Conservation (phyloP, 768 basidiomycete species). For the Leccinum truebloodii region DNA sequence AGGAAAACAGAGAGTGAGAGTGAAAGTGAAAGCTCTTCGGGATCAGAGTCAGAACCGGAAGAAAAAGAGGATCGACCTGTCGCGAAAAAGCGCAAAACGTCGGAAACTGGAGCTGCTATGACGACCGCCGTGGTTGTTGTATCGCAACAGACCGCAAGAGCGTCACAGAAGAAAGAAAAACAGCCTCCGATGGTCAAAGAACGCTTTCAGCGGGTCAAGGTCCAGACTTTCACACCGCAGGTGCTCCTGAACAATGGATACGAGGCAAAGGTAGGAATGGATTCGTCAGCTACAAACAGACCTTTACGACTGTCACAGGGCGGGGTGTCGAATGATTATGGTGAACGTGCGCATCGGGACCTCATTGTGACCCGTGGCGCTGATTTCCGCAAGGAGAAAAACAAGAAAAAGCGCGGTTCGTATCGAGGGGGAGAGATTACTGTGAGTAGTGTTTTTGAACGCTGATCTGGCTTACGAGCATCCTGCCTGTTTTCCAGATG, state of each 20-base stretch:
- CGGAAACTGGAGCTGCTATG: conserved; percentile 51
- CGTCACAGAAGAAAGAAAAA: conserved; percentile 17
- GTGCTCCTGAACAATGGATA: conserved; percentile 72
- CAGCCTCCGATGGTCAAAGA: conserved; percentile 46
- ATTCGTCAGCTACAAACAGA: conserved; percentile 1
- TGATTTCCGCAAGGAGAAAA: conserved; percentile 98
- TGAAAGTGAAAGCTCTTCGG: conserved; percentile 2
- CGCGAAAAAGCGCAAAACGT: conserved; percentile 62
- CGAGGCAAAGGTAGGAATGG: conserved; percentile 63
- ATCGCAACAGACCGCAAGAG: conserved; percentile 1
- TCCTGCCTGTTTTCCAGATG: conserved; percentile 47
- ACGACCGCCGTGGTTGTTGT: conserved; percentile 41
- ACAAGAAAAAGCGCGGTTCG: conserved; percentile 97
- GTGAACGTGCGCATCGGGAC: conserved; percentile 80
- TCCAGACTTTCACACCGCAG: conserved; percentile 48
- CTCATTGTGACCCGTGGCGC: conserved; percentile 92
- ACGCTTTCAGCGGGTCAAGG: conserved; percentile 81
- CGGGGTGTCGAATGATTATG: conserved; percentile 78
- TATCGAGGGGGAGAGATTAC: conserved; percentile 96
- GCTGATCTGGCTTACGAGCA: conserved; percentile 2
- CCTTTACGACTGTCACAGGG: conserved; percentile 41
- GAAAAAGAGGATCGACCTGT: conserved; percentile 28
- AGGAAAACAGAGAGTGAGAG: neutral
- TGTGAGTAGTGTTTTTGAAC: conserved; percentile 43
- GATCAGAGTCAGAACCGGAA: neutral